Evolutionary conservation across 257 asterid genomes (phyloP).

Genomic region (Nemophila menziesii): DNA sequence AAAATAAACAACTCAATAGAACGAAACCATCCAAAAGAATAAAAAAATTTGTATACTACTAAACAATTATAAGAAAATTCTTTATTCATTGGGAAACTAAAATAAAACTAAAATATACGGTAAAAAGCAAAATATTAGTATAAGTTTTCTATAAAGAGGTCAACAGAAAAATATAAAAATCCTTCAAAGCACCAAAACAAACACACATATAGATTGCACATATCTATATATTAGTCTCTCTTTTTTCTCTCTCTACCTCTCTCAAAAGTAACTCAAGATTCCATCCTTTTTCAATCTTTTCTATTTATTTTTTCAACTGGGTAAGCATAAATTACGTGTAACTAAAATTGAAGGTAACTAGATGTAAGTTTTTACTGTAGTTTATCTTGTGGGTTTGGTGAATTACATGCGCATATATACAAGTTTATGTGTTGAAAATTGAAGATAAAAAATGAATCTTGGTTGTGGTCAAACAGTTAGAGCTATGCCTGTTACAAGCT

Average conservation of each 20-base stretch:
- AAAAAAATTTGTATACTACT: too few relatives aligned
- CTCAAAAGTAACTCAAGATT: constrained; percentile 1
- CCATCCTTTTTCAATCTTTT: not conserved
- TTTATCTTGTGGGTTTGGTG: not conserved
- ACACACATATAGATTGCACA: not conserved
- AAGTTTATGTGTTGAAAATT: not conserved
- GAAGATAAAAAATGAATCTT: constrained; percentile 1
- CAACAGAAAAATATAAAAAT: too few relatives aligned
- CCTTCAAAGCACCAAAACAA: constrained; percentile 3
- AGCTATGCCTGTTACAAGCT: not conserved
- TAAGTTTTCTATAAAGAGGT: too few relatives aligned
- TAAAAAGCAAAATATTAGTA: too few relatives aligned
- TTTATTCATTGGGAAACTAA: too few relatives aligned
- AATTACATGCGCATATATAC: not conserved
- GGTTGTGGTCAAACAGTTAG: not conserved
- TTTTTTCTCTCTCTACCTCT: constrained; percentile 2
- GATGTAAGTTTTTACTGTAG: not conserved
- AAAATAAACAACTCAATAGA: too few relatives aligned
- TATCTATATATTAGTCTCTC: not conserved
- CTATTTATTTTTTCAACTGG: constrained; percentile 8
- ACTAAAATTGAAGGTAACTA: not conserved
- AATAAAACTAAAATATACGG: too few relatives aligned
- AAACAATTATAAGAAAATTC: too few relatives aligned
- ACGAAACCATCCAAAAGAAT: too few relatives aligned
- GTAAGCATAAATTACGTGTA: constrained; percentile 5